phyloP scores from a whole-genome alignment of 108 stramenopile species.

The Conticribra guillardii region DNA sequence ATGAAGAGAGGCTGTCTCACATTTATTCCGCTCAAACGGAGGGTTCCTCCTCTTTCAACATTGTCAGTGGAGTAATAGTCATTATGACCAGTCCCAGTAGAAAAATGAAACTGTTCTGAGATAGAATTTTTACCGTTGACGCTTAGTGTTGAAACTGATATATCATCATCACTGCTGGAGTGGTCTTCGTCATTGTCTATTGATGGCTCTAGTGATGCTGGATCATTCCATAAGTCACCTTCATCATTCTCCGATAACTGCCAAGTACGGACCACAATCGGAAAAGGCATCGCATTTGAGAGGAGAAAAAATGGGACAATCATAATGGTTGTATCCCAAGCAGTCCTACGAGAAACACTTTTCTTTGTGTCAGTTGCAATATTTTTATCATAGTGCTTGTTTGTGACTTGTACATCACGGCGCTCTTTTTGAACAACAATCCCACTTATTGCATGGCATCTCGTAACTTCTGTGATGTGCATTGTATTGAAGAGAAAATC shows the following conservation, averaged over 20 bases:
- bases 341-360: constrained; percentile 3
- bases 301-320: constrained; percentile 33
- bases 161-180: constrained; percentile 35
- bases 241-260: constrained; percentile 18
- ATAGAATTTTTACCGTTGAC: not conserved
- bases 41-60: constrained; percentile 14
- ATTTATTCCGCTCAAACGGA: constrained; percentile 35
- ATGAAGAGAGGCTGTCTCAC: constrained; percentile 24
- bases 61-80: constrained; percentile 11
- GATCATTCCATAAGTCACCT: constrained; percentile 22
- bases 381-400: not conserved
- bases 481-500: constrained; percentile 36
- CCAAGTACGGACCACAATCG: constrained; percentile 27
- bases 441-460: constrained; percentile 35
- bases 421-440: constrained; percentile 29
- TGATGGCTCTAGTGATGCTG: not conserved
- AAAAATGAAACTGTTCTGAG: constrained; percentile 6
- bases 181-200: constrained; percentile 4
- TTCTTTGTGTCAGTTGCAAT: not conserved
- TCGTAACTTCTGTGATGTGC: constrained; percentile 20
- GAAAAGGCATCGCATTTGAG: constrained; percentile 26
- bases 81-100: constrained; percentile 1
- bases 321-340: constrained; percentile 21
- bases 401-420: constrained; percentile 13
- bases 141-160: constrained; percentile 18